Conservation (phyloP, 352 stramenopile genomes). For the Vaucheria bursata region DNA sequence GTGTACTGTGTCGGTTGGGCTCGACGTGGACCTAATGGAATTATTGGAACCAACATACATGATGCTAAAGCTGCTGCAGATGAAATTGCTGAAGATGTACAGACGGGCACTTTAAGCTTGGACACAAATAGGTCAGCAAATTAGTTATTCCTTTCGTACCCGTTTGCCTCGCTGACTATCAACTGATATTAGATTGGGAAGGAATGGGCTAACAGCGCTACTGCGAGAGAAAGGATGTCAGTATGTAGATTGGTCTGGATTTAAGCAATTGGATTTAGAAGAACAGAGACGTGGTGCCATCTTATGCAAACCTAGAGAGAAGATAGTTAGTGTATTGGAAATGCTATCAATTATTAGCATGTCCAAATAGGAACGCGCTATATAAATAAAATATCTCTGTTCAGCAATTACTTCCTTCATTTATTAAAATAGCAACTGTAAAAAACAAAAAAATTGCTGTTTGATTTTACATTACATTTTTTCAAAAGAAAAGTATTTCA, state of each 20-base stretch:
- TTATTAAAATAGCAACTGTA: no score
- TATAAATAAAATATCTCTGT: no score
- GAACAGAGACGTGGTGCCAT: constrained; percentile 21
- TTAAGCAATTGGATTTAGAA: constrained; percentile 22
- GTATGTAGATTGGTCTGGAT: constrained; percentile 29
- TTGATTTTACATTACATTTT: no score
- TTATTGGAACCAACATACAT: constrained; percentile 96
- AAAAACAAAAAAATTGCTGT: no score
- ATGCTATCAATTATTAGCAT: no score
- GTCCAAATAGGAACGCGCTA: no score
- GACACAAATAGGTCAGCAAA: background rate
- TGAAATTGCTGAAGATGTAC: constrained; percentile 76
- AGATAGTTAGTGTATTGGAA: constrained; percentile 23
- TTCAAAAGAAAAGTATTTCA: no score
- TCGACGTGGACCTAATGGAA: constrained; percentile 89
- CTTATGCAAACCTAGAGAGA: constrained; percentile 38
- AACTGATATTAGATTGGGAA: background rate
- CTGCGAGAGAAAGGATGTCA: background rate
- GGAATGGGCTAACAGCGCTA: background rate
- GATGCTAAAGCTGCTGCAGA: constrained; percentile 89
- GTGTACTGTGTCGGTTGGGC: constrained; percentile 94
- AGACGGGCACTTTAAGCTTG: background rate
- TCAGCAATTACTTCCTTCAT: no score
- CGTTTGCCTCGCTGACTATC: constrained; percentile 1
- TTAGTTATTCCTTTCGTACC: background rate